Evolutionary conservation across 2,329 filamentous ascomycete species (phyloP).

Genomic region (Ophiocordyceps camponoti-leonardi): DNA sequence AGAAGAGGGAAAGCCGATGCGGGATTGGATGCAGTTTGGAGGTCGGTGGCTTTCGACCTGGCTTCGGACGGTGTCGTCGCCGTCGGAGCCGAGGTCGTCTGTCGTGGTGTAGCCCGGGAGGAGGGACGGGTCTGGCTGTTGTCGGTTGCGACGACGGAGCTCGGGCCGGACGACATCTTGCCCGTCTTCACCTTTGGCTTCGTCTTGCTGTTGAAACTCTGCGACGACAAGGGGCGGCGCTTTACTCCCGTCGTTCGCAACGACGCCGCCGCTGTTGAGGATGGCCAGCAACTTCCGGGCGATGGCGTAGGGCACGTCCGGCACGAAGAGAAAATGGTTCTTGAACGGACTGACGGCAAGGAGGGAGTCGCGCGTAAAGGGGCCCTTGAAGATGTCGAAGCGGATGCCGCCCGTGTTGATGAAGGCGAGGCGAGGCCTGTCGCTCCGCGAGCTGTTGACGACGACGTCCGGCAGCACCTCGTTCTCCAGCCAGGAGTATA

Average conservation of each 20-base stretch:
- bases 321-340: constrained; percentile 59
- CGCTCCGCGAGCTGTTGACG: constrained; percentile 35
- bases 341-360: constrained; percentile 81
- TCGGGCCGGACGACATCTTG: neutral
- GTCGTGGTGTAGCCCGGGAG: constrained; percentile 68
- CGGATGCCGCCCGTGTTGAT: constrained; percentile 83
- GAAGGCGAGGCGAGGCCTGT: constrained; percentile 52
- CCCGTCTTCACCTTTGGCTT: neutral
- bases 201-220: neutral
- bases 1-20: constrained; percentile 40
- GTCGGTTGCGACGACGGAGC: neutral
- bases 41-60: constrained; percentile 57
- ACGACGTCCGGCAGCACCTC: constrained; percentile 56
- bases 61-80: constrained; percentile 77
- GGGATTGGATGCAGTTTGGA: constrained; percentile 68
- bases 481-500: constrained; percentile 67
- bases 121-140: constrained; percentile 16
- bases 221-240: neutral
- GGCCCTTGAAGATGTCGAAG: constrained; percentile 87
- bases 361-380: constrained; percentile 75
- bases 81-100: constrained; percentile 68
- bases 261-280: constrained; percentile 19
- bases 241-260: constrained; percentile 10
- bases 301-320: constrained; percentile 62
- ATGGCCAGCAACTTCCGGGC: constrained; percentile 51